Evolutionary conservation across 257 asterid genomes (phyloP), one percentile per base, ranked within the genome.

Genomic region (Rauvolfia tetraphylla): DNA sequence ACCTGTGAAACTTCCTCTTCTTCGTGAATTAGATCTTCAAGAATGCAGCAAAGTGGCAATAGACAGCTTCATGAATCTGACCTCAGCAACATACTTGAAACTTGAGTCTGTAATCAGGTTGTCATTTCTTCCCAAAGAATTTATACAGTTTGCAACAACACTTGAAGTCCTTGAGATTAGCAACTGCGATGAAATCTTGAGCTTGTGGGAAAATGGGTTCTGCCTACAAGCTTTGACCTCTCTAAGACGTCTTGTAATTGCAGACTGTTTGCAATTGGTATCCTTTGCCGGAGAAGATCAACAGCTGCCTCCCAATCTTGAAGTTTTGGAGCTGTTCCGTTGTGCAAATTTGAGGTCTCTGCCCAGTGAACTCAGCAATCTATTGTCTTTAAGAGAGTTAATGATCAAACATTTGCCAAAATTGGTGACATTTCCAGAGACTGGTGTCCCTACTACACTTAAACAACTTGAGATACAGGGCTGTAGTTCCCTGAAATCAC

Each of bases 151-250:
- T 72, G 56, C 84, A 44, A 33, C 79, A 41, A 79, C 87, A 27
- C 90, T 90, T 38, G 93, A 90, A 75, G 90, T 80, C 68, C 81
- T 90, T 59, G 93, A 90, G 87, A 85, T 90, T 62, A 88, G 89
- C 66, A 85, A 68, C 82, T 90, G 96, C 87, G 78, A 71, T 23
- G 93, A 85, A 61, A 74, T 90, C 78, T 71, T 81, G 33, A 78
- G 86, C 3, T 29, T 90, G 38, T 90, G 95, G 95, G 86, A 86
- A 70, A 66, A 73, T 25, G 86, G 80, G 53, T 75, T 73, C 74
- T 51, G 85, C 6, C 73, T 68, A 11, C 81, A 80, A 68, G 76
- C 77, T 74, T 91, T 90, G 46, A 46, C 49, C 71, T 69, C 69
- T 79, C 79, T 90, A 66, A 88, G 85, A 78, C 88, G 93, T 49